A percentile compares a stretch with the other conserved stretches of the same genome.
phyloP scores from a whole-genome alignment of 225 moss, liverwort and hornwort genomes.

The Asterella californica region DNA sequence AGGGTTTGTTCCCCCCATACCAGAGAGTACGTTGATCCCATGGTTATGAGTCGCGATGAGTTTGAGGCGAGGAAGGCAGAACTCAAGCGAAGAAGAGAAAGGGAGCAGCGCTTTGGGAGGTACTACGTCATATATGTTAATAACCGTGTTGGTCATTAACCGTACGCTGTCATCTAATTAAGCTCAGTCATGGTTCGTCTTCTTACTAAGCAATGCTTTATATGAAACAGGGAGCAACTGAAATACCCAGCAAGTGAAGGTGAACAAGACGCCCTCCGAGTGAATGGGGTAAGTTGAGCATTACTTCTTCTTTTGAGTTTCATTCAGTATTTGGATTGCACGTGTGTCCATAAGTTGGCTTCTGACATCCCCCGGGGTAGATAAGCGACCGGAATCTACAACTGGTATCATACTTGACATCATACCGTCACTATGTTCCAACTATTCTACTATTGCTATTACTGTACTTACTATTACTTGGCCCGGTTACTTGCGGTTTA shows the following conservation, averaged over 20 bases:
- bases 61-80: slow-evolving; percentile 51
- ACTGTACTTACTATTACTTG: no score
- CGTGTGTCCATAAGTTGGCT: neutral
- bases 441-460: no score
- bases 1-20: neutral
- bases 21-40: slow-evolving; percentile 44
- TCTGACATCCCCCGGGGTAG: neutral
- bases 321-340: neutral
- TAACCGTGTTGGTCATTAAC: neutral
- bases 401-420: neutral
- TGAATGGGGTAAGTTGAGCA: slow-evolving; percentile 39
- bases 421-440: no score
- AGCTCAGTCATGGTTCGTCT: neutral
- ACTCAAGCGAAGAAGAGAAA: slow-evolving; percentile 40
- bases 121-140: slow-evolving; percentile 3
- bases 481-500: no score
- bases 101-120: slow-evolving; percentile 54
- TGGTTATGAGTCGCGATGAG: slow-evolving; percentile 45
- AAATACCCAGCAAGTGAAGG: slow-evolving; percentile 30
- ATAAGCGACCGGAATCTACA: neutral
- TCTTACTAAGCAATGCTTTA: neutral
- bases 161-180: neutral
- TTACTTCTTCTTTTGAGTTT: no score
- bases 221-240: slow-evolving; percentile 41
- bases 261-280: slow-evolving; percentile 24